Base-by-base conservation (phyloP, 192 early-diverging fungal genomes). In the Coemansia sp. region DNA sequence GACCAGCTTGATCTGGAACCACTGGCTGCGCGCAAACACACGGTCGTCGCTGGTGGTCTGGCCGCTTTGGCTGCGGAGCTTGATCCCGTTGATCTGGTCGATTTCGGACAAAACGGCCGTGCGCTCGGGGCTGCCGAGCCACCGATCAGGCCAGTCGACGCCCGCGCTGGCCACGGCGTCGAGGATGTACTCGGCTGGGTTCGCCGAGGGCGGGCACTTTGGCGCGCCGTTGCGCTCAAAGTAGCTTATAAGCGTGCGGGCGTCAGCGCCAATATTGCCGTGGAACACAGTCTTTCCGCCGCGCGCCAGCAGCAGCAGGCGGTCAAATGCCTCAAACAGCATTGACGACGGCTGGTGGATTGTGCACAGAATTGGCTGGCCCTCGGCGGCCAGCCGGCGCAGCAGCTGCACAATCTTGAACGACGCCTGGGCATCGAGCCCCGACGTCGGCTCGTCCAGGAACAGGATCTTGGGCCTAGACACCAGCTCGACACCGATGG, bases 391-490 rank as follows among this genome's bases (percentile, higher is more conserved):
- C 65, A 87, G 64, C 56, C 79, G 74, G 59, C 82, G 84, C 84
- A 89, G 77, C 68, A 92, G 88, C 59, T 86, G 82, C 61, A 88
- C 76, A 54, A 89, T 81, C 75, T 90, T 86, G 67, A 86, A 87
- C 0, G 89, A 87, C 18, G 89, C 80, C 64, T 94, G 91, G 3
- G 87, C 84, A 72, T 89, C 88, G 12, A 90, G 77, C 42, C 94
- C 94, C 21, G 88, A 91, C 5, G 92, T 95, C 45, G 94, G 94
- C 65, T 90, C 94, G 75, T 94, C 92, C 56, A 95, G 81, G 80
- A 97, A 91, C 29, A 97, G 83, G 35, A 90, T 68, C 64, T 87
- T 84, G 16, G 89, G 87, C 77, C 88, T 81, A 18, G 91, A 83
- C 12, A 94, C 85, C 28, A 96, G 82, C 69, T 96, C 92, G 35